Evolutionary conservation across 2,329 filamentous ascomycete genomes (phyloP), one percentile per base, ranked within the genome.

Genomic region (Pseudohalonectria lignicola): DNA sequence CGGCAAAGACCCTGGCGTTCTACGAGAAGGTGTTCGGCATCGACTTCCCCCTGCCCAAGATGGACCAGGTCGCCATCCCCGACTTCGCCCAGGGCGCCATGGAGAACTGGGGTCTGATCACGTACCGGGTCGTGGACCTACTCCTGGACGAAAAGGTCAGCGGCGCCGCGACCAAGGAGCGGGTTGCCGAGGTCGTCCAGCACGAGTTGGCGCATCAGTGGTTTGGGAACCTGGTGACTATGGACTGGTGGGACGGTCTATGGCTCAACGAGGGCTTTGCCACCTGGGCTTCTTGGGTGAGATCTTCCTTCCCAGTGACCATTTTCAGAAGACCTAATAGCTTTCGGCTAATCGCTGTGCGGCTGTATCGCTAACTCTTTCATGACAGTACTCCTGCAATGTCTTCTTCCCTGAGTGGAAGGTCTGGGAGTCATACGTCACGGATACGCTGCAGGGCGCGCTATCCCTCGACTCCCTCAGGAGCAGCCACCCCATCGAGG

Each of bases 71-170:
- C 49, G 88, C 90, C 32, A 88, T 96, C 53, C 90, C 90, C 13
- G 90, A 96, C 57, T 96, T 96, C 57, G 86, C 86, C 36, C 86
- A 87, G 35, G 90, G 90, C 45, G 90, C 88, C 42, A 95, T 96
- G 88, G 88, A 96, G 70, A 96, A 96, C 60, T 96, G 90, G 90
- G 90, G 90, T 55, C 68, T 96, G 37, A 79, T 96, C 49, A 96
- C 90, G 6, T 96, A 95, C 65, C 82, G 90, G 47, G 84, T 94
- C 17, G 88, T 95, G 25, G 86, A 93, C 54, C 62, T 96, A 34
- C 73, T 96, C 42, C 76, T 94, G 44, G 90, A 96, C 51, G 86
- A 95, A 62, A 92, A 93, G 70, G 83, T 76, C 3, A 92, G 85
- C 52, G 84, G 87, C 53, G 88, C 90, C 16, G 81, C 82, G 28